These are phyloP conservation scores for Incumbomyces lentus DNA, from an alignment of 2,329 filamentous ascomycete species.

Conservation along the genomic window DNA sequence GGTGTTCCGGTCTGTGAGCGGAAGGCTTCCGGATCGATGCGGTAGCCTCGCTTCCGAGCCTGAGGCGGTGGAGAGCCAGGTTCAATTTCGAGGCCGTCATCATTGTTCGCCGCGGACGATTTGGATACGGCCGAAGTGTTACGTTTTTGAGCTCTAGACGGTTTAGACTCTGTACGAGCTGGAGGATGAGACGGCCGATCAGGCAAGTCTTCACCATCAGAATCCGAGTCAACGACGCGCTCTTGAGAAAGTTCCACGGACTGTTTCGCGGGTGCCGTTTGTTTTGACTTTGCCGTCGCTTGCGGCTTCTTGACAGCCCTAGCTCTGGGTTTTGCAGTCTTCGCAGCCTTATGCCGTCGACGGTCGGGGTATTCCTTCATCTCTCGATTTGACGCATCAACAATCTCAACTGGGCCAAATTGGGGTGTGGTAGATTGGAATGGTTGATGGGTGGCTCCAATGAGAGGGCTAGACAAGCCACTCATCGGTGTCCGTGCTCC, in stretches of 20 bases:
- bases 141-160: constrained; percentile 7
- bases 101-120: constrained; percentile 33
- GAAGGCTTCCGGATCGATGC: constrained; percentile 16
- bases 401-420: constrained; percentile 21
- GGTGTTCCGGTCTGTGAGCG: constrained; percentile 16
- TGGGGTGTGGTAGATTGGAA: constrained; percentile 25
- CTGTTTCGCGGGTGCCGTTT: background rate
- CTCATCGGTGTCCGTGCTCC: constrained; percentile 22
- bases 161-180: background rate
- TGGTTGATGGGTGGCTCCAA: constrained; percentile 22
- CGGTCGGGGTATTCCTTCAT: background rate
- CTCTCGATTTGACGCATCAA: constrained; percentile 1
- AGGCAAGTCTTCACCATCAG: background rate
- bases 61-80: constrained; percentile 36
- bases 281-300: constrained; percentile 1
- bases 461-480: constrained; percentile 28
- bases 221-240: constrained; percentile 16
- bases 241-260: constrained; percentile 10
- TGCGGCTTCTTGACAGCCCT: constrained; percentile 14
- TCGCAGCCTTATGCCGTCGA: background rate
- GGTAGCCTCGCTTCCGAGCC: constrained; percentile 6
- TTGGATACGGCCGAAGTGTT: constrained; percentile 24
- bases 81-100: constrained; percentile 35
- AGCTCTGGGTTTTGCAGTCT: constrained; percentile 10
- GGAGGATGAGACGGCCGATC: background rate